Conservation (phyloP, 257 asterid genomes). For the Cordia subcordata region DNA sequence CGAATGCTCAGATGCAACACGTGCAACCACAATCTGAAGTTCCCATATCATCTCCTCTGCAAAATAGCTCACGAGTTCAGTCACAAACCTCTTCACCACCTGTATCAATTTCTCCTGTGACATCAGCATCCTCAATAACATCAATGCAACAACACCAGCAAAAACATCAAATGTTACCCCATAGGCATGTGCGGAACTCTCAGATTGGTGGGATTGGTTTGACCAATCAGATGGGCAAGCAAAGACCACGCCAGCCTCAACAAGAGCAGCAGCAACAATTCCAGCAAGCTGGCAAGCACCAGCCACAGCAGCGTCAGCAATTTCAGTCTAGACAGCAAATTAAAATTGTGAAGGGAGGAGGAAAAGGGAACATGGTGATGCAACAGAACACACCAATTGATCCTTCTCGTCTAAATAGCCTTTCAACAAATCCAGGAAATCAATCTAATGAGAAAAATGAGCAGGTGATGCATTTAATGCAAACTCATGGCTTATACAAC, state of each 20-base stretch:
- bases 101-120: conserved; percentile 45
- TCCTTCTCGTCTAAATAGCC: conserved; percentile 47
- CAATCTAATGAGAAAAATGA: conserved; percentile 48
- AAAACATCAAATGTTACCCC: conserved; percentile 56
- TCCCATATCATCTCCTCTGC: conserved; percentile 60
- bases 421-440: conserved; percentile 41
- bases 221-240: conserved; percentile 47
- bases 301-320: conserved; percentile 61
- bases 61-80: conserved; percentile 45
- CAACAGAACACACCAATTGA: conserved; percentile 56
- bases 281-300: conserved; percentile 46
- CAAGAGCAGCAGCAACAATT: conserved; percentile 31
- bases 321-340: conserved; percentile 56
- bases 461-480: conserved; percentile 38
- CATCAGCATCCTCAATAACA: conserved; percentile 45
- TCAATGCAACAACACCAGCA: conserved; percentile 59
- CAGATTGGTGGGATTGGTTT: conserved; percentile 49
- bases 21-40: conserved; percentile 59
- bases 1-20: conserved; percentile 58
- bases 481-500: conserved; percentile 41
- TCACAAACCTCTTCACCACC: conserved; percentile 47
- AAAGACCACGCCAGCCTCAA: conserved; percentile 31
- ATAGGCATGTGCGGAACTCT: conserved; percentile 47
- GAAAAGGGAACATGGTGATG: conserved; percentile 53
- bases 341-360: conserved; percentile 66